Evolutionary conservation across 768 basidiomycete species (phyloP).

Genomic region (Leccinum barrowsii): DNA sequence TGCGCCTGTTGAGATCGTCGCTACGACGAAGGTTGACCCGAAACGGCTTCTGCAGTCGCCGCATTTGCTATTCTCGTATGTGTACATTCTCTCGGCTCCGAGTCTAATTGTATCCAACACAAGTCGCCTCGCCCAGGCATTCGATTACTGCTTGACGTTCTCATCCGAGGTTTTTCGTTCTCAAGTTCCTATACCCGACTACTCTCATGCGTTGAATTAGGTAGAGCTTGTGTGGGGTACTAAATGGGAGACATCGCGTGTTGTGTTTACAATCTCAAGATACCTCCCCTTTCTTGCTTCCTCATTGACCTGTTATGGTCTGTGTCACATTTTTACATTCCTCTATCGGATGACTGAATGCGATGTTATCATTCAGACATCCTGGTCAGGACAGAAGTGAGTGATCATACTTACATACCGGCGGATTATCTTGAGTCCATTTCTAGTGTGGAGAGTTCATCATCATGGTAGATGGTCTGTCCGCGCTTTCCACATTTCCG

Average conservation of each 20-base stretch:
- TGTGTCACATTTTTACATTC: background rate
- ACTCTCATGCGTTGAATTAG: conserved; percentile 8
- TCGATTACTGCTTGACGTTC: conserved; percentile 25
- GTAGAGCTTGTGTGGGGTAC: conserved; percentile 23
- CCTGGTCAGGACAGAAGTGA: conserved; percentile 2
- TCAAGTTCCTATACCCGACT: background rate
- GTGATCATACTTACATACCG: background rate
- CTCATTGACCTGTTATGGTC: conserved; percentile 18
- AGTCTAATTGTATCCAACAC: background rate
- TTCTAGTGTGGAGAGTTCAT: conserved; percentile 19
- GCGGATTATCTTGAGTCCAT: background rate
- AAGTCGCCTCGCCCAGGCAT: conserved; percentile 3
- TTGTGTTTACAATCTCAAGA: conserved; percentile 26
- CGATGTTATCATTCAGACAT: conserved; percentile 1
- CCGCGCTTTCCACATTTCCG: background rate
- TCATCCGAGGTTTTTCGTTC: conserved; percentile 15
- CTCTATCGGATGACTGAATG: background rate
- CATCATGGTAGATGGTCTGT: conserved; percentile 19
- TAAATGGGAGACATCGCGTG: conserved; percentile 21
- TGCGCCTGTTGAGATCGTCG: background rate
- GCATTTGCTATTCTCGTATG: conserved; percentile 18
- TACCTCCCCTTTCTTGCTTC: conserved; percentile 25
- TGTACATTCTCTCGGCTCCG: background rate
- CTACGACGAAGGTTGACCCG: background rate
- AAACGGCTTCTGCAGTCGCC: conserved; percentile 11